Evolutionary conservation across 495 filamentous ascomycete species (phyloP), one percentile per base, ranked within the genome.

Genomic region (Sphaerosporella brunnea): DNA sequence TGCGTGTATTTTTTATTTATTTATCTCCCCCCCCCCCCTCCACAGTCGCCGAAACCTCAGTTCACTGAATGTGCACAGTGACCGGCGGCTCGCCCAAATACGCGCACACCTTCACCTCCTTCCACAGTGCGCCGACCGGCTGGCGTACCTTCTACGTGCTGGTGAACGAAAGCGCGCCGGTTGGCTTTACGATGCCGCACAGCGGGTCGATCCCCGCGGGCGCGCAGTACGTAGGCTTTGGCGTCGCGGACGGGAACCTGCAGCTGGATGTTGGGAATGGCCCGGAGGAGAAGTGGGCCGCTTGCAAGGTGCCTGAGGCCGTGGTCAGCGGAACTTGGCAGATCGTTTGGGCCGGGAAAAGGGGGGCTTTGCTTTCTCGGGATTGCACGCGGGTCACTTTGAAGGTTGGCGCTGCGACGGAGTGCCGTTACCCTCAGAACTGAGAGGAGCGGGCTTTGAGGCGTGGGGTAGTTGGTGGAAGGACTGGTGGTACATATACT

Each of bases 121-220:
- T 53, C 46, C 54, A 58, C 37, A 36, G 25, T 21, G 23, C 20
- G n/a, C 55, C 55, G 4, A 58, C 46, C 1, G 55, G 55, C 1
- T 48, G 2, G 2, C 54, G 51, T 35, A 18, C 21, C 9, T 23
- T 58, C 13, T 47, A 39, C n/a, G 38, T 58, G 41, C 58, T 34
- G 40, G 32, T 46, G 5, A 16, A 23, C 10, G 54, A 53, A 25
- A 58, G 49, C 13, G 25, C 48, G 28, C 45, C 55, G 4, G 46
- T 57, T 10, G 42, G 54, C 0, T 58, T 58, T 36, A 58, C 55
- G 1, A 32, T 23, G 26, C 54, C 55, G 10, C 55, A 58, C 13
- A 53, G 50, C 7, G 32, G 0, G 0, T 10, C 23, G 3, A 18
- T 58, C 1, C 55, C 55, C 0, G 3, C 25, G 0, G 54, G 50